Evolutionary conservation across 176 grass and related monocot genomes (phyloP).

Genomic region (Raddia distichophylla): DNA sequence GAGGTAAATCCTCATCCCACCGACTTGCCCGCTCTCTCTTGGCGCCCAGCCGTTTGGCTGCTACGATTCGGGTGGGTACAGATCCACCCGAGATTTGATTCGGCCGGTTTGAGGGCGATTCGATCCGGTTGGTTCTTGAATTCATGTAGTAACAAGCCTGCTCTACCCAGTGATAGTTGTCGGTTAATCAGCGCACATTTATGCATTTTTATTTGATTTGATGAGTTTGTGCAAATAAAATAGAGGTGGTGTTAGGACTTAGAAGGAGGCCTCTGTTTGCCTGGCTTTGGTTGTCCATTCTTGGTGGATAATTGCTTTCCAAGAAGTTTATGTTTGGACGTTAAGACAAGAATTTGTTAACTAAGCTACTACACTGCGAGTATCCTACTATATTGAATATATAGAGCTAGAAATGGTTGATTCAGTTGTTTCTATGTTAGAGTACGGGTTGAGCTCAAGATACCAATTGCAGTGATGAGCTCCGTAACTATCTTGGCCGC

Average conservation of each 20-base stretch:
- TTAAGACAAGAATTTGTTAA: not conserved
- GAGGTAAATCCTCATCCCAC: slow-evolving; percentile 1
- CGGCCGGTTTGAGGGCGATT: not conserved
- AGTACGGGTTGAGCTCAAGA: not conserved
- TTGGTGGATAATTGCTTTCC: not conserved
- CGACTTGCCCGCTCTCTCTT: not conserved
- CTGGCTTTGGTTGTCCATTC: not conserved
- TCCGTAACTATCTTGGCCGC: not conserved
- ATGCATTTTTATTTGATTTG: not conserved
- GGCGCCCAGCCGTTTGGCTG: not conserved
- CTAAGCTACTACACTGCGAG: not conserved
- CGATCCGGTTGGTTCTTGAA: not conserved
- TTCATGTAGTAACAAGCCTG: not conserved
- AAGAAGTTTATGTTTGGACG: not conserved
- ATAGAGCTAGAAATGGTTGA: not conserved
- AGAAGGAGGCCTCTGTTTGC: not conserved
- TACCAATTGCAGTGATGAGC: not conserved
- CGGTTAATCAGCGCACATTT: not conserved
- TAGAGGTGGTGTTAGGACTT: not conserved
- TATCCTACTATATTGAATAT: not conserved
- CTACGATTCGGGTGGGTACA: slow-evolving; percentile 6
- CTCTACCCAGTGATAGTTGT: not conserved
- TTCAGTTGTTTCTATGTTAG: not conserved
- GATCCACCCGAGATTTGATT: slow-evolving; percentile 20
- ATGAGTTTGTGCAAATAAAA: not conserved